Conservation (phyloP, 2,329 filamentous ascomycete species). For the Colletotrichum noveboracense region DNA sequence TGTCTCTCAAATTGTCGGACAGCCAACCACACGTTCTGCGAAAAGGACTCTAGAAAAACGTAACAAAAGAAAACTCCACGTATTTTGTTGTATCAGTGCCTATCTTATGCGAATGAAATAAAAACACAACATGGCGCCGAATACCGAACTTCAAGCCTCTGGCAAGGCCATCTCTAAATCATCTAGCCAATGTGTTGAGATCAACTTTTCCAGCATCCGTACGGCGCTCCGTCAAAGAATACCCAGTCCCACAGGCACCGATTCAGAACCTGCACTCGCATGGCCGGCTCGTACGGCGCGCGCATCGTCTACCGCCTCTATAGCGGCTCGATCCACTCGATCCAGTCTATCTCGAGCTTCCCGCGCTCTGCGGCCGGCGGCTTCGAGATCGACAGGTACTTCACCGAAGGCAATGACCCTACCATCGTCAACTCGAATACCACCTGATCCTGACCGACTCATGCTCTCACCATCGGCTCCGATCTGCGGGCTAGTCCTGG, state of each 20-base stretch:
- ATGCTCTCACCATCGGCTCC: constrained; percentile 1
- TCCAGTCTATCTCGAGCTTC: background rate
- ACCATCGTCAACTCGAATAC: constrained; percentile 9
- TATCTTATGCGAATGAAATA: background rate
- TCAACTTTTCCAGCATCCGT: background rate
- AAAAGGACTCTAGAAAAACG: background rate
- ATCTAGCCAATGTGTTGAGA: background rate
- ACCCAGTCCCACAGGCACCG: background rate
- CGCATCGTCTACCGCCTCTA: background rate
- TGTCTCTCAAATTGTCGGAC: background rate
- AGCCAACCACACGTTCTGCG: background rate
- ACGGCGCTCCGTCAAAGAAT: background rate
- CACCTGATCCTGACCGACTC: constrained; percentile 14
- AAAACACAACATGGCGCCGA: background rate
- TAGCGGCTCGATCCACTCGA: background rate
- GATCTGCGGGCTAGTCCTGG: background rate
- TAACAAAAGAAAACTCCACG: background rate
- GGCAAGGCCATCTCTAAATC: background rate
- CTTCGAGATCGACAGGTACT: background rate
- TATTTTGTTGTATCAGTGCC: background rate
- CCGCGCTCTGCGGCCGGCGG: background rate
- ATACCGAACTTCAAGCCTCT: background rate
- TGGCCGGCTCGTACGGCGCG: background rate
- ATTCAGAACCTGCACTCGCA: background rate
- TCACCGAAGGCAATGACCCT: constrained; percentile 18